Base-by-base conservation (phyloP, 495 filamentous ascomycete species). In the Rusavskia elegans region DNA sequence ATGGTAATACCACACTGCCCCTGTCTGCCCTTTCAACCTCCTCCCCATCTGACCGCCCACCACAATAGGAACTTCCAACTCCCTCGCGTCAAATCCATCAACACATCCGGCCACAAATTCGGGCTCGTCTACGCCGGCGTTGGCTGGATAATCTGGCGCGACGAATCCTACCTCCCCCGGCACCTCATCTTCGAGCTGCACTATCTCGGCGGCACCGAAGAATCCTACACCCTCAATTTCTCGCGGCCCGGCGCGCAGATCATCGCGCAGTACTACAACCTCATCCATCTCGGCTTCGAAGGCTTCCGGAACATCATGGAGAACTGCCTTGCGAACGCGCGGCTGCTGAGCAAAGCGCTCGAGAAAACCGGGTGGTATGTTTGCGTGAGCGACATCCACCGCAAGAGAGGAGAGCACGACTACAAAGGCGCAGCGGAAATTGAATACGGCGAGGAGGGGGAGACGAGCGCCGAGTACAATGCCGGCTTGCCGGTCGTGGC, bases 91-190 rank as follows among this genome's bases (percentile, higher is more conserved):
- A 80, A 83, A 53, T 84, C 81, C 1, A 88, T 87, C 68, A 87
- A 87, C 57, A 68, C 71, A 0, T 84, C 81, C 7, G 83, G 83
- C 19, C 84, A 87, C 58, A 87, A 87, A 55, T 87, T 80, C 53
- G 84, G 83, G 0, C 71, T 86, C 11, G 81, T 85, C n/a, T 81
- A 80, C 54, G 68, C 81, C 2, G 83, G 84, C 5, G 69, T 88
- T 0, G 84, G 83, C 5, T 88, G 83, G 83, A 79, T 85, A 38
- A 73, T 87, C 59, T 87, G 81, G 81, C 74, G 84, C 23, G 80
- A 83, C 59, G 72, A 83, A 57, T 65, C 75, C 16, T 79, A 69
- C 55, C 75, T 88, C 20, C 82, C 84, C n/a, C 75, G 79, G 55
- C 71, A 85, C 51, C 69, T 87, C 8, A 71, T 87, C 57, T 87